Evolutionary conservation across 1,284 basidiomycete genomes (phyloP), one percentile per base, ranked within the genome.

Genomic region (Heterobasidion annosum): DNA sequence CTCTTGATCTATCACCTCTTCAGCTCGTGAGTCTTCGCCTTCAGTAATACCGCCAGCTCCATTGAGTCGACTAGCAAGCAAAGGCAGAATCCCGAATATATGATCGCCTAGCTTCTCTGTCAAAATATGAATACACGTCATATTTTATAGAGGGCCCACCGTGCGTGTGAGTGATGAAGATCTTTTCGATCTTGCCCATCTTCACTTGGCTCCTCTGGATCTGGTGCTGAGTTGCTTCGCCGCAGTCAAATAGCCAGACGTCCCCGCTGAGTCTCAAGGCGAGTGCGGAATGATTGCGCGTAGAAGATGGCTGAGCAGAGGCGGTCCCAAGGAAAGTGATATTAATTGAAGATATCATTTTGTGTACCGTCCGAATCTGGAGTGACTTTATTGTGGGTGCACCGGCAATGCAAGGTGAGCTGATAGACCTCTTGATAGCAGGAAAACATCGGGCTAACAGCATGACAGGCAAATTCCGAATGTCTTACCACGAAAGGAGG

Each of bases 111-210:
- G 18, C 18, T 10, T 16, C 3, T 44, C 19, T 12, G 8, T 10
- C 40, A 40, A 45, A 4, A 34, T 3, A 25, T 25, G 25, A 9
- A 34, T 16, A 32, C 34, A 1, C 9, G n/a, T 44, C 12, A 34
- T 33, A 8, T 16, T 5, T 15, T 16, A 25, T 8, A 32, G 15
- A n/a, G 16, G 32, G 63, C 74, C 49, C 59, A 90, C 91, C 89
- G 70, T 97, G 94, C 25, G 91, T 88, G 70, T 97, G 93, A 0
- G 93, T 96, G 57, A 97, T 83, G 68, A 96, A 96, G 35, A 97
- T 83, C 65, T 93, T 92, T 56, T 82, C 77, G 52, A 96, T 88
- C 65, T 74, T 87, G 19, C 86, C 84, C 77, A 88, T 86, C 63
- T 88, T 86, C n/a, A 88, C 74, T 1, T 59, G 56, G 65, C 82